A percentile compares a stretch with the other conserved stretches of the same genome.
These are phyloP conservation scores for Thelephora aurantiotincta DNA, from an alignment of 768 basidiomycete species.

Conservation along the genomic window DNA sequence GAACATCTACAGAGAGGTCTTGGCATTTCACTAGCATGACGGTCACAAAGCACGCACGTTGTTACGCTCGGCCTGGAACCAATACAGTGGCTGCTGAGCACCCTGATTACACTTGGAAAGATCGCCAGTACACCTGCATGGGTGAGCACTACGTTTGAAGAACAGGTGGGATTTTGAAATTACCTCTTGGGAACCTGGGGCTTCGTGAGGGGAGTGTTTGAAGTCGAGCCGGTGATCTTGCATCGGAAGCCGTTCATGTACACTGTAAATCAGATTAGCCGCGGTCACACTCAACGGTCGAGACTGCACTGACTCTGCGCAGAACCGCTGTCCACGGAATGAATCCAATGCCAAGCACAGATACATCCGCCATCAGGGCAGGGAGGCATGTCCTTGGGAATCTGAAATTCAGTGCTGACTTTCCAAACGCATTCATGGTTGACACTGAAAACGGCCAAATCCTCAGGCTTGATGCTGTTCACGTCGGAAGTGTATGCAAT, in stretches of 20 bases:
- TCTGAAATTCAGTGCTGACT: constrained; percentile 23
- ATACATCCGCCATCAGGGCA: constrained; percentile 29
- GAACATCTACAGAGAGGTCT: constrained; percentile 13
- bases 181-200: constrained; percentile 20
- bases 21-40: neutral
- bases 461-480: constrained; percentile 22
- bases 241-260: constrained; percentile 29
- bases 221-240: constrained; percentile 18
- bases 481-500: constrained; percentile 30
- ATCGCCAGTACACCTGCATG: constrained; percentile 7
- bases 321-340: constrained; percentile 20
- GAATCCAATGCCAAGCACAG: constrained; percentile 30
- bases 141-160: constrained; percentile 20
- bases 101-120: constrained; percentile 25
- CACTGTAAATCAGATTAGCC: constrained; percentile 7
- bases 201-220: constrained; percentile 17
- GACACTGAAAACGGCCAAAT: constrained; percentile 27
- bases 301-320: constrained; percentile 19
- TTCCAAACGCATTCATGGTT: constrained; percentile 30
- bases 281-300: neutral
- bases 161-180: neutral
- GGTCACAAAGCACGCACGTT: constrained; percentile 18
- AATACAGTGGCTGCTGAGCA: constrained; percentile 25
- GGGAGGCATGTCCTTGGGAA: constrained; percentile 27
- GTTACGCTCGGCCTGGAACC: constrained; percentile 24